Base-by-base conservation (phyloP, 169 alveolate genomes). In the Cryptosporidium meleagridis region DNA sequence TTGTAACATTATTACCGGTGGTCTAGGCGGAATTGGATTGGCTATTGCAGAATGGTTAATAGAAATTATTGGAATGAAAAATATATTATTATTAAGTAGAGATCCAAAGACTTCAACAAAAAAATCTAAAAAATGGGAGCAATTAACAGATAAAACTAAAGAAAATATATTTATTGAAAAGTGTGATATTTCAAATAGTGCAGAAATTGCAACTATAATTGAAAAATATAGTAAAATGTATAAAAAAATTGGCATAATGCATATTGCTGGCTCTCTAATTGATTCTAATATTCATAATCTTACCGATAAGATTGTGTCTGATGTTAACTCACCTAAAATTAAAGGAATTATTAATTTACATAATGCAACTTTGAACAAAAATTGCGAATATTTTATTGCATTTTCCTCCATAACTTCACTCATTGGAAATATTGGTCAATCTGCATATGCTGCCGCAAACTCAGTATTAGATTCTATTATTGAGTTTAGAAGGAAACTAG, bases 11-110 rank as follows among this genome's bases (percentile, higher is more conserved):
- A 72, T 93, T 61, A 86, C 94, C n/a, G 95, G 95, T 6, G 95
- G 95, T 9, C 62, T 91, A 39, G 95, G 94, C 6, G 93, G 92
- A 26, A 35, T 93, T 6, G 95, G 95, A 8, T 23, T 93, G 29
- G 93, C 85, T 44, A 70, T 93, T 14, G 93, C 94, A 16, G 84
- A 80, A 35, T 93, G 94, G 94, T 67, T 93, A 23, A 91, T 93
- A 26, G 93, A 85, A 71, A 71, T 69, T 62, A 9, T 48, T 51
- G 94, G 94, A 6, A 93, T 91, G 35, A 51, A 84, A 35, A 75
- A 89, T 16, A 58, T 93, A 62, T 75, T 92, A 61, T 14, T 80
- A 12, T 26, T 80, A 14, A 80, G 89, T 65, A 80, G 89, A 35
- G 33, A 80, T 45, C 89, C 89, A 14, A 52, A 62, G 2, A 39